A percentile compares a stretch with the other conserved stretches of the same genome.
phyloP scores from a whole-genome alignment of 2,329 filamentous ascomycete species.

The Fusarium oxysporum region DNA sequence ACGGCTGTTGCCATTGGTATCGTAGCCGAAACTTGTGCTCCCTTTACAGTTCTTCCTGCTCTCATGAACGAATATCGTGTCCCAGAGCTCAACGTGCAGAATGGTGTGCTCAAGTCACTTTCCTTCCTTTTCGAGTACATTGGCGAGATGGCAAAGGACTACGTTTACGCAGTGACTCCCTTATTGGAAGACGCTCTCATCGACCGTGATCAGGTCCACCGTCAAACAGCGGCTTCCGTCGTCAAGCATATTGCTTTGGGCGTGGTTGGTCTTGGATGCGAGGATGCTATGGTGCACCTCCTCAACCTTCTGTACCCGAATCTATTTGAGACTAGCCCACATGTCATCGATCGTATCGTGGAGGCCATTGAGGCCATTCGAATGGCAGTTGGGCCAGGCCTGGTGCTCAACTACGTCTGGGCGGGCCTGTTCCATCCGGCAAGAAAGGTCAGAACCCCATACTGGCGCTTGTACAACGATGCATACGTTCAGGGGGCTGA shows the following conservation, averaged over 20 bases:
- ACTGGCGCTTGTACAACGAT: conserved; percentile 97
- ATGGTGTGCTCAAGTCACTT: conserved; percentile 95
- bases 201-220: conserved; percentile 96
- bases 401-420: conserved; percentile 98
- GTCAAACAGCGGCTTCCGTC: conserved; percentile 94
- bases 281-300: conserved; percentile 98
- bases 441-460: conserved; percentile 91
- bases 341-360: conserved; percentile 97
- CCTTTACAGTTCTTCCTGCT: conserved; percentile 97
- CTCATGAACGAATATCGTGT: conserved; percentile 99
- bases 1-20: conserved; percentile 99
- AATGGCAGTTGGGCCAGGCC: conserved; percentile 89
- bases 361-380: conserved; percentile 97
- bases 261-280: conserved; percentile 96
- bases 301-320: conserved; percentile 97
- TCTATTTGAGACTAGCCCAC: conserved; percentile 95
- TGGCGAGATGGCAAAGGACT: conserved; percentile 99
- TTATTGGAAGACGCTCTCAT: conserved; percentile 96
- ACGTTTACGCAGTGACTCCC: conserved; percentile 97
- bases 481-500: conserved; percentile 95
- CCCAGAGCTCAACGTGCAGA: conserved; percentile 97
- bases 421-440: conserved; percentile 97
- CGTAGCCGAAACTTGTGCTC: conserved; percentile 96
- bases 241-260: conserved; percentile 98
- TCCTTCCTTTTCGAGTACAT: conserved; percentile 99